Base-by-base conservation (phyloP, 2,329 filamentous ascomycete species). In the Aureobasidium lini region DNA sequence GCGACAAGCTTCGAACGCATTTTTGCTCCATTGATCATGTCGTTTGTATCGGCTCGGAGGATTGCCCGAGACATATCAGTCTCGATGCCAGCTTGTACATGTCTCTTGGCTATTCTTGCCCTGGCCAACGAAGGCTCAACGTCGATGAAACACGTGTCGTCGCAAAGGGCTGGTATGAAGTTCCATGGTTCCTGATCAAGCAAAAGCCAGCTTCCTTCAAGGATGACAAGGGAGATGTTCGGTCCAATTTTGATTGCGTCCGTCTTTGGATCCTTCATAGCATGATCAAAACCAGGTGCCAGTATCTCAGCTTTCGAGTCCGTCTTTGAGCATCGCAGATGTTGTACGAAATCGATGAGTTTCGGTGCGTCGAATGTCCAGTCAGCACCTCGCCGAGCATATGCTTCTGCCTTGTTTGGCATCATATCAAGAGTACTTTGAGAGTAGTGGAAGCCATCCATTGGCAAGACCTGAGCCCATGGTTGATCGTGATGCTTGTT, bases 61-160 rank as follows among this genome's bases (percentile, higher is more conserved):
- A 52, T 6, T 5, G 49, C 48, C n/a, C 15, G 15, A 1, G 10
- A 13, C 31, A 54, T 9, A 7, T 48, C 36, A 7, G 15, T 1
- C 7, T 60, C 59, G 28, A 60, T 60, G 8, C 59, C 59, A 3
- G 40, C 43, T 1, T 10, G 8, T 3, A 49, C n/a, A 11, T 57
- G 50, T 10, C 76, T 65, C 32, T 62, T 63, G 0, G 76, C 75
- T 15, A 77, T 68, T 11, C 76, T 66, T n/a, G 63, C 62, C 29
- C 70, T 63, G 2, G 75, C 75, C 18, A 74, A 63, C 2, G 61
- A 59, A 2, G 71, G 63, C 40, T 77, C 73, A 0, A 76, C 71
- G 32, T 73, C 66, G 0, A 79, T 71, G 18, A 77, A 73, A 63
- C 75, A 73, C 1, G 69, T 69, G n/a, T 75, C 72, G 57, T 79